Conservation (phyloP, 805 yeast genomes). For the Diddensiella transvaalensis region DNA sequence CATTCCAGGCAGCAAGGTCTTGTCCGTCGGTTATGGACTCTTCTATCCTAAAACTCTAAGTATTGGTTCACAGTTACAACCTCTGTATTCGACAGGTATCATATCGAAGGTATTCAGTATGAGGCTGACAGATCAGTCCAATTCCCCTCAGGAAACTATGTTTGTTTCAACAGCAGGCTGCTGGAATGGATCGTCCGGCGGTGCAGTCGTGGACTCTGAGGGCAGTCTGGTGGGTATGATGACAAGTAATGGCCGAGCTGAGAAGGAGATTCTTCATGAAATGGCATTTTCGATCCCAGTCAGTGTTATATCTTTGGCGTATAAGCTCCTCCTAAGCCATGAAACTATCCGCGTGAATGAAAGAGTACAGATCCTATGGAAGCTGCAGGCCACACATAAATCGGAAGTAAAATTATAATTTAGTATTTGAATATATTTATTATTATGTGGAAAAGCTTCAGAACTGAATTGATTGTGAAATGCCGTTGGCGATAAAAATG, state of each 20-base stretch:
- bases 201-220: constrained; percentile 28
- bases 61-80: constrained; percentile 22
- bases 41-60: constrained; percentile 28
- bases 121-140: constrained; percentile 14
- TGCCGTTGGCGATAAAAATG: too few species aligned
- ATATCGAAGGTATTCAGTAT: constrained; percentile 21
- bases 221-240: constrained; percentile 32
- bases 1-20: constrained; percentile 23
- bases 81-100: constrained; percentile 31
- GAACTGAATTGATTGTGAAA: too few species aligned
- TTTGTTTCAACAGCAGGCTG: constrained; percentile 34
- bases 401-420: background rate
- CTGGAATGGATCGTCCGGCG: constrained; percentile 41
- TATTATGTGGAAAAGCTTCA: too few species aligned
- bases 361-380: constrained; percentile 20
- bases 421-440: too few species aligned
- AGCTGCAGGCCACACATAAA: constrained; percentile 19
- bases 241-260: constrained; percentile 36
- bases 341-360: constrained; percentile 8
- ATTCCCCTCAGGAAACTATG: constrained; percentile 21
- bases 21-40: constrained; percentile 35
- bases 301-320: constrained; percentile 24
- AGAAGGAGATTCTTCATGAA: constrained; percentile 32
- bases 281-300: constrained; percentile 36
- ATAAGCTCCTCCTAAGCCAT: constrained; percentile 14